Evolutionary conservation across 202 grass and related monocot species (phyloP), one percentile per base, ranked within the genome.

Genomic region (Cymbopogon flexuosus): DNA sequence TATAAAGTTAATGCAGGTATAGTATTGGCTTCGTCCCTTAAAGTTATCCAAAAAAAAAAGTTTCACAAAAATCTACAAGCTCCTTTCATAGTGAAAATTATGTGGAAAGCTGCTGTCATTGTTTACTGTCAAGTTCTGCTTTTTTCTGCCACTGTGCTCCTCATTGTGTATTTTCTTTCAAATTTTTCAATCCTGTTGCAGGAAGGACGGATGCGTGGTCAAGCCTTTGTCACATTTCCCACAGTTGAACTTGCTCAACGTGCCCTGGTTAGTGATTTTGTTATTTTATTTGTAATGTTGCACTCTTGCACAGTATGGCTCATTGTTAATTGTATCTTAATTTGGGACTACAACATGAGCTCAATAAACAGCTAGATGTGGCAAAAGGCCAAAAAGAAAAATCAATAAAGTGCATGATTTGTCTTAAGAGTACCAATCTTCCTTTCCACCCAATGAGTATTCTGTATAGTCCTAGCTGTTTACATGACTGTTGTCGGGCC

Each of bases 211-310:
- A 95, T 99, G 92, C 85, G 88, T 14, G 96, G 96, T 24, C 96
- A 99, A 91, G 92, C 96, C 37, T 99, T 99, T 64, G 88, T 99
- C 82, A 99, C 92, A 63, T 99, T 95, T 91, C 92, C 92, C 49
- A 93, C 80, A 3, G 66, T 84, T 41, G 86, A 95, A 85, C 86
- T 93, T 62, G 92, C 90, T 78, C 84, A 99, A 23, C 49, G 16
- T 36, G 92, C 90, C 13, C 80, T 99, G 92, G 92, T 97, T 61
- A 76, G 88, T 92, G 45, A 84, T 33, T 33, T 33, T 33, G 4
- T 33, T 33, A 33, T 33, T 4, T 33, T 33, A 13, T 47, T 47
- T 15, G 45, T 47, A 47, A 47, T 47, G 45, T 15, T 10, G 66
- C 39, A 29, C 5, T 46, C 45, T 4, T 33, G 31, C 31, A 33